A percentile compares a stretch with the other conserved stretches of the same genome.
Evolutionary conservation across 805 yeast genomes (phyloP).

Genomic region (Hemisphaericaspora nanyangensis): DNA sequence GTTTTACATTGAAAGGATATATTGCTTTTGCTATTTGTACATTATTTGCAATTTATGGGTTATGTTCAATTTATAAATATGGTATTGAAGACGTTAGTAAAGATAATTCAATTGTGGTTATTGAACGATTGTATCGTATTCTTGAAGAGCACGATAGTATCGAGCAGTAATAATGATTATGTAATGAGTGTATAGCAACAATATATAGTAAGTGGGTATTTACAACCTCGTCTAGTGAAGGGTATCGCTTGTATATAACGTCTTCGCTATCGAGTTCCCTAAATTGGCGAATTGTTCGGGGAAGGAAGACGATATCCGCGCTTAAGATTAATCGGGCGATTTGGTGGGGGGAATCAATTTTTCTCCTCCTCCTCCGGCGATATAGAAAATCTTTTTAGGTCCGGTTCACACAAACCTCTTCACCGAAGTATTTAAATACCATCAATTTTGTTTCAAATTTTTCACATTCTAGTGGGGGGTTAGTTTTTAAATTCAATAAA

Average conservation of each 20-base stretch:
- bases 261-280: neutral
- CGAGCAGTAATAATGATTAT: too few relatives aligned
- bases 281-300: neutral
- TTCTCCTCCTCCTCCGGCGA: neutral
- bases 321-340: too few relatives aligned
- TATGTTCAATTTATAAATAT: slow-evolving; percentile 54
- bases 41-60: slow-evolving; percentile 55
- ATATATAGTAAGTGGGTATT: too few relatives aligned
- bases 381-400: too few relatives aligned
- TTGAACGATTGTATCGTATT: slow-evolving; percentile 25
- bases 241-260: too few relatives aligned
- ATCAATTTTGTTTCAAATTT: neutral
- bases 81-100: slow-evolving; percentile 61
- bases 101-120: slow-evolving; percentile 46
- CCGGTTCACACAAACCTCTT: too few relatives aligned
- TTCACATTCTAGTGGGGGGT: neutral
- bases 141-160: slow-evolving; percentile 21
- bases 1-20: slow-evolving; percentile 70
- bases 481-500: neutral
- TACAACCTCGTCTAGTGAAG: too few relatives aligned
- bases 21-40: slow-evolving; percentile 56
- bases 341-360: too few relatives aligned
- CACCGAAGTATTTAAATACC: neutral
- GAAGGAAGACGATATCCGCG: neutral
- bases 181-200: too few relatives aligned